Conservation (phyloP, 2,329 filamentous ascomycete genomes). For the Rhytidhysteron rufulum region DNA sequence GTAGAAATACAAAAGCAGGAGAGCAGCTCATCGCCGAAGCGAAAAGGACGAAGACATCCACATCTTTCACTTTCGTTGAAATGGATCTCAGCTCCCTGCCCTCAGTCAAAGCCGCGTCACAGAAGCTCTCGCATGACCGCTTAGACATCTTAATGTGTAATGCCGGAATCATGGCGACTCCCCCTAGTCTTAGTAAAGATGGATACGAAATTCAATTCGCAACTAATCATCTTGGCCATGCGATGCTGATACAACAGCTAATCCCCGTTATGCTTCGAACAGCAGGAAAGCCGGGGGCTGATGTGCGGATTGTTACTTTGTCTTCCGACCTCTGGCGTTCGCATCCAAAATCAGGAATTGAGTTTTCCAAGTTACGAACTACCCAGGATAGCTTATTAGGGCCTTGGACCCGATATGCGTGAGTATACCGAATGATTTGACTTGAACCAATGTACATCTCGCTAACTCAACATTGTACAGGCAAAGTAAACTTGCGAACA, state of each 20-base stretch:
- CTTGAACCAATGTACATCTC: too few species aligned
- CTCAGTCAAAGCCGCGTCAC: not conserved
- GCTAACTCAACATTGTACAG: too few species aligned
- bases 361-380: slow-evolving; percentile 22
- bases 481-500: slow-evolving; percentile 43
- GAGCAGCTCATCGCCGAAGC: not conserved
- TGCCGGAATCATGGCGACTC: slow-evolving; percentile 27
- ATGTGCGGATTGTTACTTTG: slow-evolving; percentile 38
- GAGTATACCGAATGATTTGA: too few species aligned
- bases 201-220: slow-evolving; percentile 43
- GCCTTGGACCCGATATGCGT: slow-evolving; percentile 33
- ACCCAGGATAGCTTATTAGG: slow-evolving; percentile 16
- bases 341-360: slow-evolving; percentile 12
- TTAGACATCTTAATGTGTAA: slow-evolving; percentile 38
- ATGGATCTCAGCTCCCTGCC: not conserved
- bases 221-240: slow-evolving; percentile 42
- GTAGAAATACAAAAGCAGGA: not conserved
- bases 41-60: not conserved
- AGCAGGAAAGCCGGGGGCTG: slow-evolving; percentile 21
- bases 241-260: slow-evolving; percentile 36
- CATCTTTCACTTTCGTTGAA: not conserved
- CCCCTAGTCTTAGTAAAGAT: slow-evolving; percentile 27
- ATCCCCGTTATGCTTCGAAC: slow-evolving; percentile 33
- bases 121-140: too few species aligned
- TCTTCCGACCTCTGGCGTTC: slow-evolving; percentile 14